A percentile compares a stretch with the other conserved stretches of the same genome.
Conservation (phyloP, 2,329 filamentous ascomycete genomes). For the Alternaria arbusti region DNA sequence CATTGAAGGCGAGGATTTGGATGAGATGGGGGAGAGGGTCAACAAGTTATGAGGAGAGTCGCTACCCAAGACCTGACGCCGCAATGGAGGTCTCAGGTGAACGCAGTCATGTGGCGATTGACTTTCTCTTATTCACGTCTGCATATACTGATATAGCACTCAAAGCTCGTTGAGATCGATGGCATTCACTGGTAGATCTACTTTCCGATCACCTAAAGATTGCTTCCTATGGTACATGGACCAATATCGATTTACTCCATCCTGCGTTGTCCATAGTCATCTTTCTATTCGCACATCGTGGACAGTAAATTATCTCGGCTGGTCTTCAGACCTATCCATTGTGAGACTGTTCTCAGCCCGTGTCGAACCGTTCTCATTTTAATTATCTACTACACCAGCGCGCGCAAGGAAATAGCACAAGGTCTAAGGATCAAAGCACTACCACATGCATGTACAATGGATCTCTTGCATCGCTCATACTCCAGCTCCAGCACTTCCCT, state of each 20-base stretch:
- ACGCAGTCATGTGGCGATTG: not conserved
- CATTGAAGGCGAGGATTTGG: slow-evolving; percentile 59
- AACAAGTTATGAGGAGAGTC: slow-evolving; percentile 15
- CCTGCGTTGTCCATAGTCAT: not conserved
- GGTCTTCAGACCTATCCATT: not conserved
- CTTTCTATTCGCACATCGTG: not conserved
- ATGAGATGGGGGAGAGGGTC: slow-evolving; percentile 47
- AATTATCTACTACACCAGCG: not conserved
- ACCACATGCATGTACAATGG: not conserved
- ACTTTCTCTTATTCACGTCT: too few relatives aligned
- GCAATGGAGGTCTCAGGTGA: not conserved
- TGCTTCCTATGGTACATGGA: too few relatives aligned
- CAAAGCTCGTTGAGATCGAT: too few relatives aligned
- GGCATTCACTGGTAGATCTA: too few relatives aligned
- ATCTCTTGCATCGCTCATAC: not conserved
- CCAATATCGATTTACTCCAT: not conserved
- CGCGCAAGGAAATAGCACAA: not conserved
- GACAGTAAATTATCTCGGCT: not conserved
- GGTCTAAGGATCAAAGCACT: not conserved
- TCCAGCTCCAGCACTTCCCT: slow-evolving; percentile 27
- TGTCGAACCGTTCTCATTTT: fast-evolving
- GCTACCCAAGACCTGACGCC: too few relatives aligned
- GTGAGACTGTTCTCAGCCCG: not conserved
- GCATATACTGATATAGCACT: too few relatives aligned
- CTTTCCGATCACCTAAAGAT: too few relatives aligned